A percentile compares a stretch with the other conserved stretches of the same genome.
phyloP scores from a whole-genome alignment of 2,329 filamentous ascomycete species.

The Colletotrichum zoysiae region DNA sequence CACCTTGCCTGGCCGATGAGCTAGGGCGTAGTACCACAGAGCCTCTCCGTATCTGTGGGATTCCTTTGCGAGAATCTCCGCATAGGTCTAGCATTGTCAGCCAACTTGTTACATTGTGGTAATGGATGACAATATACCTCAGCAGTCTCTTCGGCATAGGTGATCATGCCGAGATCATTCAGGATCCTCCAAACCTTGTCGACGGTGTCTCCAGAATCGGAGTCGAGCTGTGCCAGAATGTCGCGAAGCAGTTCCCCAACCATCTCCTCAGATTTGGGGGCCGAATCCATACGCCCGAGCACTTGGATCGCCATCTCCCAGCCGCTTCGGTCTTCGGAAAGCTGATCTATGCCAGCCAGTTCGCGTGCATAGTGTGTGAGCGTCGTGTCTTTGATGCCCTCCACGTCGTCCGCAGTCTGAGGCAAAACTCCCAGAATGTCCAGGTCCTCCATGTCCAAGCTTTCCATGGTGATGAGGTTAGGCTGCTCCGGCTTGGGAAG shows the following conservation, averaged over 20 bases:
- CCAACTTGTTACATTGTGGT: neutral
- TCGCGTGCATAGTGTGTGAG: slow-evolving; percentile 81
- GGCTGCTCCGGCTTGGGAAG: slow-evolving; percentile 71
- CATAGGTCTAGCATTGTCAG: slow-evolving; percentile 75
- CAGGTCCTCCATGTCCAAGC: slow-evolving; percentile 85
- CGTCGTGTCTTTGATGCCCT: slow-evolving; percentile 82
- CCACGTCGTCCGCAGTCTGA: slow-evolving; percentile 68
- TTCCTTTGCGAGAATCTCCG: slow-evolving; percentile 78
- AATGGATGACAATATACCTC: slow-evolving; percentile 69
- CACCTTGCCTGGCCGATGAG: slow-evolving; percentile 82
- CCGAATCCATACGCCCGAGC: slow-evolving; percentile 83
- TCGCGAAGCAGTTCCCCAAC: slow-evolving; percentile 79
- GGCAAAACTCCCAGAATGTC: slow-evolving; percentile 81
- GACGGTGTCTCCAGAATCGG: slow-evolving; percentile 78
- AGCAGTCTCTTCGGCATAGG: slow-evolving; percentile 83
- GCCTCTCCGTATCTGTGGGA: slow-evolving; percentile 87
- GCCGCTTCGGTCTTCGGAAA: slow-evolving; percentile 71
- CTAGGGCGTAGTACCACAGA: slow-evolving; percentile 90
- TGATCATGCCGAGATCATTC: slow-evolving; percentile 80
- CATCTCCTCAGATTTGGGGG: slow-evolving; percentile 76
- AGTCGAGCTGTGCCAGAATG: slow-evolving; percentile 70
- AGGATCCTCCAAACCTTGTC: slow-evolving; percentile 86
- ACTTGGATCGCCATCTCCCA: slow-evolving; percentile 93
- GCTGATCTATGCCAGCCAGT: slow-evolving; percentile 68
- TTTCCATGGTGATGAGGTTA: slow-evolving; percentile 69